phyloP scores from a whole-genome alignment of 306 rosid genomes.

The Clitoria ternatea region DNA sequence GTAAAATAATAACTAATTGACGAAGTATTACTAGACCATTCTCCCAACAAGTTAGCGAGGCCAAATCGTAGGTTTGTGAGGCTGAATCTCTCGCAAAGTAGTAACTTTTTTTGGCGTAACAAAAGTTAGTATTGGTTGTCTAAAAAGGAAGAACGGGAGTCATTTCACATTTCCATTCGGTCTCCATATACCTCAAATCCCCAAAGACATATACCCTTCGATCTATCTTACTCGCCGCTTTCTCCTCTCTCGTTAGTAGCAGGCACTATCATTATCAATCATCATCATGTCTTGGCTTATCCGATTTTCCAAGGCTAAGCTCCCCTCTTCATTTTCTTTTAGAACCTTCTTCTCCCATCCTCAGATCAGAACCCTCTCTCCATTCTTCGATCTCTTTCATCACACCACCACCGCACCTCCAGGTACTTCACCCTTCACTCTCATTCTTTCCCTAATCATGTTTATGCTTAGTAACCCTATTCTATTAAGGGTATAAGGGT shows the following conservation, averaged over 20 bases:
- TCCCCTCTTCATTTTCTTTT: slow-evolving; percentile 29
- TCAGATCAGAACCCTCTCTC: slow-evolving; percentile 77
- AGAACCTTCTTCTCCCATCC: slow-evolving; percentile 50
- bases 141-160: neutral
- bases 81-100: too few relatives aligned
- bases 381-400: slow-evolving; percentile 49
- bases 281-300: slow-evolving; percentile 60
- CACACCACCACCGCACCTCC: slow-evolving; percentile 55
- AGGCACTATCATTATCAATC: too few relatives aligned
- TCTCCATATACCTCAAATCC: neutral
- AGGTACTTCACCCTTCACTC: slow-evolving; percentile 7
- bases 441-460: neutral
- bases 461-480: too few relatives aligned
- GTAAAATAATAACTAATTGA: too few relatives aligned
- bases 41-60: too few relatives aligned
- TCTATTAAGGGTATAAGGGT: too few relatives aligned
- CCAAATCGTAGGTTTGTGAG: too few relatives aligned
- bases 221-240: neutral
- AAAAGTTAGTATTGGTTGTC: too few relatives aligned
- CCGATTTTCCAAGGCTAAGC: slow-evolving; percentile 56
- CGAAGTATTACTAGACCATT: too few relatives aligned
- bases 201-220: neutral
- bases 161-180: neutral
- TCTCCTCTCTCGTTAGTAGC: too few relatives aligned
- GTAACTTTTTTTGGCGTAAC: too few relatives aligned